Base-by-base conservation (phyloP, 2,329 filamentous ascomycete genomes). In the Xylaria multiplex region DNA sequence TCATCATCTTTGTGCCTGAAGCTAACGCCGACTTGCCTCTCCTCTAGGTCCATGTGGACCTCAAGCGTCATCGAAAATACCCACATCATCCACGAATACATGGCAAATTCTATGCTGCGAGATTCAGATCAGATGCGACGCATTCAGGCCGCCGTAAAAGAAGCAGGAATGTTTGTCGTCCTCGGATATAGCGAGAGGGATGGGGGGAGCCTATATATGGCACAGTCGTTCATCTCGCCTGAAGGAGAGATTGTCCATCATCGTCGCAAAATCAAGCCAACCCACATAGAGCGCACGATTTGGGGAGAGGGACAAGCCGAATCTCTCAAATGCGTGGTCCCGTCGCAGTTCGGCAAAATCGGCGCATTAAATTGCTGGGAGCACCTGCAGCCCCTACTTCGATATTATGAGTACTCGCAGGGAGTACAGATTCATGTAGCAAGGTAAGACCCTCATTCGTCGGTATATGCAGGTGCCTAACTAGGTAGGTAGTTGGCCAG, bases 251-350 rank as follows among this genome's bases (percentile, higher is more conserved):
- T 84, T 59, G 75, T 82, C 11, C 78, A 82, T 70, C 80, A 83
- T 68, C 79, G 82, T 35, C 80, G 82, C 52, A 84, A 84, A 74
- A 83, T 84, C 71, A 84, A 84, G 78, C 82, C 82, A 0, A 84
- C 82, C 1, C 81, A 84, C 63, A 75, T 84, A 45, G 82, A 84
- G 72, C 78, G 81, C 48, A 76, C 80, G 2, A 77, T 81, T 48
- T 88, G 85, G 71, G 86, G 86, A 1, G 86, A 88, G 56, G 86
- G 85, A 2, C 81, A 84, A 1, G 86, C 84, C 2, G 84, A 87
- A 43, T 84, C 85, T n/a, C 83, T 86, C 52, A 80, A 81, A 65
- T 82, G 81, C 45, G 86, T 87, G 0, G 80, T 82, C 5, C 79
- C 84, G 46, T 82, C 82, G 1, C 78, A 79, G 0, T 83, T 85